Evolutionary conservation across 2,329 filamentous ascomycete genomes (phyloP), one percentile per base, ranked within the genome.

Genomic region (Chrysoporthe puriensis): DNA sequence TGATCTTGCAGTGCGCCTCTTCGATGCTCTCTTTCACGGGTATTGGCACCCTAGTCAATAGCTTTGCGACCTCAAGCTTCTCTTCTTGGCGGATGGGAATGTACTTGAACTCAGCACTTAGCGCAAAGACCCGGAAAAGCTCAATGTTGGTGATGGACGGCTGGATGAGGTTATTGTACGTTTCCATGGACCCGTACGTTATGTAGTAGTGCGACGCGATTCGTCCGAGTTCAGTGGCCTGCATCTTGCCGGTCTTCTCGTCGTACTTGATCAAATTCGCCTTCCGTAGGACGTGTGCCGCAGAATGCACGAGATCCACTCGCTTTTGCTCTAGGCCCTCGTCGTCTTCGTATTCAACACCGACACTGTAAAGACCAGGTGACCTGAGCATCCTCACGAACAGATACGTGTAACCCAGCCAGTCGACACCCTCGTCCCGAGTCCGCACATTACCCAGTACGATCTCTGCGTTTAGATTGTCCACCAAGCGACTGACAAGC

Each of bases 161-260:
- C 76, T 97, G 94, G 60, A 99, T 93, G 72, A 98, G 91, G 76
- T 92, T 92, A 77, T 97, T 97, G 82, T 99, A 99, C 1, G 93
- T 97, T 72, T 95, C 86, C 96, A 99, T 99, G 16, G 95, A 98
- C 73, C 89, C 93, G 79, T 97, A 90, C 0, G 94, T 96, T 75
- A 99, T 97, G 82, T 99, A 99, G 83, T 99, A 99, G 78, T 99
- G 96, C 16, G 95, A 98, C 6, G 96, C 92, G 73, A 99, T 96
- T 54, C 96, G 90, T 63, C 96, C 96, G 65, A 99, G 89, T 78
- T 99, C 96, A 0, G 96, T 99, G 4, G 92, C 88, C 79, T 97
- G 94, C 43, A 99, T 80, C 74, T 90, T 92, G 36, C 96, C 96
- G 1, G 90, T 90, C 79, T 96, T 96, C 78, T 96, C 96, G 74